Conservation (phyloP, 768 basidiomycete species). For the Russula griseocarnosa region DNA sequence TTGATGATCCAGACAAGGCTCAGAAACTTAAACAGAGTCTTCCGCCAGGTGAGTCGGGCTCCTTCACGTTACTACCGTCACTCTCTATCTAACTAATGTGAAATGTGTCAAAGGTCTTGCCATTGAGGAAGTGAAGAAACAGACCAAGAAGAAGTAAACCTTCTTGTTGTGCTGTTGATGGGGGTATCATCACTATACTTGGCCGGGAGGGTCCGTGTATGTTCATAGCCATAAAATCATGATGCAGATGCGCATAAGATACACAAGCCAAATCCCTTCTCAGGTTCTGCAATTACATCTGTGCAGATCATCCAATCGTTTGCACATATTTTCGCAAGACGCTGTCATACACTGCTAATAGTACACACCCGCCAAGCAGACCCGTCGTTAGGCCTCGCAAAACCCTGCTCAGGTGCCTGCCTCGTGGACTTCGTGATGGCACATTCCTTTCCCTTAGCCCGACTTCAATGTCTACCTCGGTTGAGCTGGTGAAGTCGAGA, state of each 20-base stretch:
- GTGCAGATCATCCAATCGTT: conserved; percentile 10
- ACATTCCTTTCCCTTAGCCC: conserved; percentile 8
- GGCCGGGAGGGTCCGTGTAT: conserved; percentile 7
- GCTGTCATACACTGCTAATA: conserved; percentile 16
- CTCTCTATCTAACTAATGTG: neutral
- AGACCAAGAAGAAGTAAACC: conserved; percentile 63
- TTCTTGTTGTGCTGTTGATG: conserved; percentile 8
- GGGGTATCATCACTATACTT: neutral
- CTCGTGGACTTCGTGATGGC: neutral
- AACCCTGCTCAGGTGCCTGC: conserved; percentile 18
- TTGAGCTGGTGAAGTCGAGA: neutral
- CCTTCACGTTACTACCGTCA: neutral
- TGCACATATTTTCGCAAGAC: conserved; percentile 10
- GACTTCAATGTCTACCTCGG: conserved; percentile 17
- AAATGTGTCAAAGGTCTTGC: conserved; percentile 51
- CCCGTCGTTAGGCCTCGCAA: conserved; percentile 3
- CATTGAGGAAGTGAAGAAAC: conserved; percentile 67
- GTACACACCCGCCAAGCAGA: conserved; percentile 16
- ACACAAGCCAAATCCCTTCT: neutral
- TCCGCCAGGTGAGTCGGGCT: conserved; percentile 73
- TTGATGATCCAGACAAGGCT: conserved; percentile 97
- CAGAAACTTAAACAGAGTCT: conserved; percentile 95
- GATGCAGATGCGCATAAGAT: conserved; percentile 19
- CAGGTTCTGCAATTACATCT: neutral
- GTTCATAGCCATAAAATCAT: conserved; percentile 17